These are phyloP conservation scores for Papiliotrema laurentii DNA, from an alignment of 1,284 basidiomycete species.

Conservation along the genomic window DNA sequence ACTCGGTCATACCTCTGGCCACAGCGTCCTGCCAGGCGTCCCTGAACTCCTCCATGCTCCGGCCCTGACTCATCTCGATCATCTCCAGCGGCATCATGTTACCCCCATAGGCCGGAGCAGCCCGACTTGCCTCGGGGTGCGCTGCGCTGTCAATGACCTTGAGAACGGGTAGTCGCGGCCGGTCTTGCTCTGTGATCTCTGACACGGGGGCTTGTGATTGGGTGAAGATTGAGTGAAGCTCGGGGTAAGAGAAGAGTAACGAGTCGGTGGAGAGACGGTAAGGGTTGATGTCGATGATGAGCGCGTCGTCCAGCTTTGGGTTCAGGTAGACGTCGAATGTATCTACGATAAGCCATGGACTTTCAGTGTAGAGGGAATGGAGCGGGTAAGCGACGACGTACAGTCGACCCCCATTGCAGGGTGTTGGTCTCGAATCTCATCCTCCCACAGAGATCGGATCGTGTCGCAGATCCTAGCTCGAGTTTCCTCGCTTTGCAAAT, in stretches of 20 bases:
- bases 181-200: neutral
- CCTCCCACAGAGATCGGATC: constrained; percentile 64
- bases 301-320: constrained; percentile 65
- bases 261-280: constrained; percentile 80
- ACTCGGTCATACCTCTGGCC: constrained; percentile 21
- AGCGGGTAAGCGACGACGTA: constrained; percentile 47
- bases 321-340: constrained; percentile 82
- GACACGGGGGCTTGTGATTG: constrained; percentile 10
- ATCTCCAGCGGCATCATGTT: constrained; percentile 93
- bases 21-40: constrained; percentile 40
- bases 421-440: constrained; percentile 61
- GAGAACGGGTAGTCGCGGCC: constrained; percentile 52
- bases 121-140: constrained; percentile 63
- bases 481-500: constrained; percentile 62
- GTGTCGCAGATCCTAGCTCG: constrained; percentile 56
- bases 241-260: constrained; percentile 77
- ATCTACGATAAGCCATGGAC: constrained; percentile 53
- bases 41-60: constrained; percentile 65
- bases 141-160: constrained; percentile 66
- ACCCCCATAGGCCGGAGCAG: constrained; percentile 69
- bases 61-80: constrained; percentile 68
- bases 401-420: constrained; percentile 58
- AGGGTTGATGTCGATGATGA: constrained; percentile 87
- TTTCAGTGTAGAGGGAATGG: neutral
- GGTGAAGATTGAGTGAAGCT: constrained; percentile 56